Evolutionary conservation across 1,284 basidiomycete species (phyloP), one percentile per base, ranked within the genome.

Genomic region (Cryptococcus jaspeensis): DNA sequence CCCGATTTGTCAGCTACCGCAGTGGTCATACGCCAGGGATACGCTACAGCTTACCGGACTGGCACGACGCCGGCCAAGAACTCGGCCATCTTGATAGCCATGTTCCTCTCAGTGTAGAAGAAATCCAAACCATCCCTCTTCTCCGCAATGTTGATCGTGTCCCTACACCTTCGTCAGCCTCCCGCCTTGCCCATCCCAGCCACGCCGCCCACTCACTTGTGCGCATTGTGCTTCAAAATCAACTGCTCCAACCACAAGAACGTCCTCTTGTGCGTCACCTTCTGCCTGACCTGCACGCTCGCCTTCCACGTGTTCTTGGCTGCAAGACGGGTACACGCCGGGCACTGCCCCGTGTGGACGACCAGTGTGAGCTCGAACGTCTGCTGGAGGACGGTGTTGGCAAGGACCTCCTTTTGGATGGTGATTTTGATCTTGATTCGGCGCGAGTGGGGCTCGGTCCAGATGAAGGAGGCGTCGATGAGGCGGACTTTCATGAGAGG

Each of bases 291-390:
- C 81, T 99, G 96, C 2, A 99, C 93, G 52, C 92, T 83, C 0
- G 95, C 93, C 70, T 91, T 92, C 96, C 95, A 99, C 0, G 93
- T 98, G 75, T 99, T 98, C 80, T 99, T 99, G 3, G 96, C 95
- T 0, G 95, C 96, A 5, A 98, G 83, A 63, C 87, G 86, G 0
- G 94, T 84, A 74, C 96, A 99, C 67, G 94, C 90, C 0, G 92
- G 87, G 76, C 95, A 99, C 81, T 99, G 95, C 0, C 91, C 90
- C 63, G 97, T 87, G 71, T 96, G 92, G 2, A 99, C 92, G 53
- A 98, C 84, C 69, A 93, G 94, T 74, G 96, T 93, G 64, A 99
- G 86, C 78, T 98, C 94, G 68, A 99, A 99, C 1, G 93, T 87
- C 83, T 98, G 96, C 76, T 99, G 95, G 43, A 99, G 82, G 69